Percentiles rank a stretch among this genome's conserved stretches.
Conservation (phyloP, 495 filamentous ascomycete genomes). For the Trypethelium eluteriae region DNA sequence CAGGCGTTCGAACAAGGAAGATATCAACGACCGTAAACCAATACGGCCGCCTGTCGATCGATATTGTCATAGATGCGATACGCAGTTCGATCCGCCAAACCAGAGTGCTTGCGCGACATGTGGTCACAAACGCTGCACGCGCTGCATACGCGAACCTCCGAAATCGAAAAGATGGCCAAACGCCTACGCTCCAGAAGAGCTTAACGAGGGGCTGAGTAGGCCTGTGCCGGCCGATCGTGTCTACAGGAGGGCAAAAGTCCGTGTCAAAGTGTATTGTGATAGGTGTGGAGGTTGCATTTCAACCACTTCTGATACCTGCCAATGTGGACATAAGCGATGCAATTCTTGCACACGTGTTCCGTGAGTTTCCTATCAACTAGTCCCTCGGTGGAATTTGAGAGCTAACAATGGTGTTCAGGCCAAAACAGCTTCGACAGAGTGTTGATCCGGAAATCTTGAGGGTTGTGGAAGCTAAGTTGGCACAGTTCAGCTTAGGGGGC, state of each 20-base stretch:
- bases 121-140: constrained; percentile 68
- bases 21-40: constrained; percentile 3
- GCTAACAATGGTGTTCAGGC: constrained; percentile 5
- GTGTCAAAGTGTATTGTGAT: constrained; percentile 17
- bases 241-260: constrained; percentile 30
- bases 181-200: constrained; percentile 66
- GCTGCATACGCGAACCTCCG: constrained; percentile 69
- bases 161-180: constrained; percentile 68
- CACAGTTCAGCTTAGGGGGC: not conserved
- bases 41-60: not conserved
- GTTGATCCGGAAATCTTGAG: constrained; percentile 11
- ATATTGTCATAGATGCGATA: constrained; percentile 47
- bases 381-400: no score
- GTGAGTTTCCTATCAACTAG: constrained; percentile 8
- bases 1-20: constrained; percentile 11
- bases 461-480: constrained; percentile 11
- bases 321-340: constrained; percentile 19
- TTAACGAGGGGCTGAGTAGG: constrained; percentile 28
- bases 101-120: constrained; percentile 52
- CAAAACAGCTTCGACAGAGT: constrained; percentile 2
- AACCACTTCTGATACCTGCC: constrained; percentile 10
- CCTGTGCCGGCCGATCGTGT: constrained; percentile 33
- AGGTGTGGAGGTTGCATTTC: constrained; percentile 8
- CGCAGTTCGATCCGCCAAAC: constrained; percentile 48
- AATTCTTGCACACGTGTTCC: constrained; percentile 13